Evolutionary conservation across 768 basidiomycete species (phyloP).

Genomic region (Mycena belliarum): DNA sequence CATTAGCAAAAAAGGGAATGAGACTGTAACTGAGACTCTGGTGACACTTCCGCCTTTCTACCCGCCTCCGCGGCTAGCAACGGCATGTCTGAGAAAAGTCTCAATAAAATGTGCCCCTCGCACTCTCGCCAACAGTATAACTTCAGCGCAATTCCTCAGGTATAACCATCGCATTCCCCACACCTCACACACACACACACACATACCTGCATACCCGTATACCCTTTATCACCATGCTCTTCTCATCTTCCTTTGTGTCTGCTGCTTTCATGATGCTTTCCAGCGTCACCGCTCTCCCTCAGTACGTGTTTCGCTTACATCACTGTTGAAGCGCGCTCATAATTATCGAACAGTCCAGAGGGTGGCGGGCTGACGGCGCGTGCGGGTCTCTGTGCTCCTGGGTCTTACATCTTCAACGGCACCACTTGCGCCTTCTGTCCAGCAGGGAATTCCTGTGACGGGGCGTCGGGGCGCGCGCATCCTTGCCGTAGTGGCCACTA

Average conservation of each 20-base stretch:
- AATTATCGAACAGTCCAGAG: background rate
- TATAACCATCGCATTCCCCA: background rate
- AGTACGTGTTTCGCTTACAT: background rate
- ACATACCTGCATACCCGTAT: background rate
- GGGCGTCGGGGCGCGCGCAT: background rate
- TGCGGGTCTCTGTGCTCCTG: background rate
- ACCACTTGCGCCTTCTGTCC: background rate
- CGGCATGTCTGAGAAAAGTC: background rate
- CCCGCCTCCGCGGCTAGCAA: background rate
- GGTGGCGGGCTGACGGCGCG: background rate
- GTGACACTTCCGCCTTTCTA: background rate
- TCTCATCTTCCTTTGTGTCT: background rate
- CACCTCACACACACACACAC: background rate
- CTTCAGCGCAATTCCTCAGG: background rate
- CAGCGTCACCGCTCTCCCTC: background rate
- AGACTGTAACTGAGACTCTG: too few species aligned
- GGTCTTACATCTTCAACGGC: background rate
- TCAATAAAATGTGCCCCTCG: background rate
- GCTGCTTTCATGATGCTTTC: background rate
- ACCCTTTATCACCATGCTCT: background rate
- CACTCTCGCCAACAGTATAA: background rate
- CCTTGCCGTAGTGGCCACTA: background rate
- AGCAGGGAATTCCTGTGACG: background rate
- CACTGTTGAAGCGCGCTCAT: background rate
- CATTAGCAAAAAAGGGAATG: too few species aligned